Conservation (phyloP, 2,329 filamentous ascomycete genomes). For the Penicillium sp. region DNA sequence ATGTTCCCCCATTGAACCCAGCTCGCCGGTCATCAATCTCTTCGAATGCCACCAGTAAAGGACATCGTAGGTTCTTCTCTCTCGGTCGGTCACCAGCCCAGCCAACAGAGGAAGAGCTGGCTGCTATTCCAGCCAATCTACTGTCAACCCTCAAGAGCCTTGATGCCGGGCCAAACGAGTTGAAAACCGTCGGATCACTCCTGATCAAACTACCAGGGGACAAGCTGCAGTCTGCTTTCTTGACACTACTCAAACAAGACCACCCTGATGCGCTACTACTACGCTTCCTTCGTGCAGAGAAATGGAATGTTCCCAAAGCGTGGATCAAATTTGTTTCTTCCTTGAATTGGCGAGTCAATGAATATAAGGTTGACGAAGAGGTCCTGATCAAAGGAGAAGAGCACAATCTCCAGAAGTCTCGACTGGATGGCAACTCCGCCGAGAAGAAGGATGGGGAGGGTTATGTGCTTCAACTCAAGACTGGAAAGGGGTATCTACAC, state of each 20-base stretch:
- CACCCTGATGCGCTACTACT: constrained; percentile 44
- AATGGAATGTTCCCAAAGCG: constrained; percentile 45
- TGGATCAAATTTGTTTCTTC: constrained; percentile 44
- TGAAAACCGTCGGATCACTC: constrained; percentile 25
- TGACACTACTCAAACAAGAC: constrained; percentile 33
- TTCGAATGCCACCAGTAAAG: not conserved
- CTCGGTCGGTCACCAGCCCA: constrained; percentile 12
- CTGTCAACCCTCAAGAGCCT: constrained; percentile 14
- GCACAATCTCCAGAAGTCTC: constrained; percentile 28
- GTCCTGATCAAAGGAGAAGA: constrained; percentile 40
- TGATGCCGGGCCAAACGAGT: constrained; percentile 12
- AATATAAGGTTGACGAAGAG: constrained; percentile 34
- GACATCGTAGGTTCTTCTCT: constrained; percentile 20
- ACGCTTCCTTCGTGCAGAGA: constrained; percentile 46
- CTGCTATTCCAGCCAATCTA: constrained; percentile 18
- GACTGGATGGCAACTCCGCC: constrained; percentile 25
- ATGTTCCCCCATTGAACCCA: constrained; percentile 4
- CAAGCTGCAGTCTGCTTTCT: constrained; percentile 19
- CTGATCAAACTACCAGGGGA: constrained; percentile 27
- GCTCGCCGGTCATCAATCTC: constrained; percentile 4
- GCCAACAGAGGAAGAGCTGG: constrained; percentile 14
- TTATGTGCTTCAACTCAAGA: constrained; percentile 43
- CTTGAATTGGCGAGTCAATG: constrained; percentile 42
- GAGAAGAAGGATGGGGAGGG: constrained; percentile 27
- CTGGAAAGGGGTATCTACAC: constrained; percentile 45